phyloP scores from a whole-genome alignment of 148 eudicot genomes.

The Persicaria tinctoria region DNA sequence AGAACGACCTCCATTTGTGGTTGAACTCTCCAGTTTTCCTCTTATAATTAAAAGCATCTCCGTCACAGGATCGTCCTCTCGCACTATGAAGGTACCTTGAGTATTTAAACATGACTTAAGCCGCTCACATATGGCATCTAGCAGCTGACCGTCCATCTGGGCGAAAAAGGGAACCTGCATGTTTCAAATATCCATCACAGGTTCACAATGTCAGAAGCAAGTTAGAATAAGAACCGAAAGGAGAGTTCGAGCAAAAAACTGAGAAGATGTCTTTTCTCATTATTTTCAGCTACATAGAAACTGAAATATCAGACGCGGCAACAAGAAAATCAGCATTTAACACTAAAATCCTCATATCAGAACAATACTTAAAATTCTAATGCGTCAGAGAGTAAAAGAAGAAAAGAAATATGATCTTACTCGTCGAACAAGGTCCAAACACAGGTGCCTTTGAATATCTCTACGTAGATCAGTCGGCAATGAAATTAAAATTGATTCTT shows the following conservation, averaged over 20 bases:
- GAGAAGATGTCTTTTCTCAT: neutral
- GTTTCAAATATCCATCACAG: neutral
- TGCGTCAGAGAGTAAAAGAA: neutral
- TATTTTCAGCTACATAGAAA: neutral
- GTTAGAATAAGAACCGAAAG: neutral
- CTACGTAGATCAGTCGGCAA: slow-evolving; percentile 24
- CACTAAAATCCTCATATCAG: neutral
- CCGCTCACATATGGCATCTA: slow-evolving; percentile 82
- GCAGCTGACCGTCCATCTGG: slow-evolving; percentile 77
- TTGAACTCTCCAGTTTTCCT: slow-evolving; percentile 59
- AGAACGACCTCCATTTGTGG: slow-evolving; percentile 63
- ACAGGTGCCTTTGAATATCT: slow-evolving; percentile 22
- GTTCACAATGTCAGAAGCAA: neutral
- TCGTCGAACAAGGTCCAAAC: slow-evolving; percentile 18
- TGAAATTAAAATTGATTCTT: slow-evolving; percentile 19
- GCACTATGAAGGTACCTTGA: slow-evolving; percentile 55
- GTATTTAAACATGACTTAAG: slow-evolving; percentile 65
- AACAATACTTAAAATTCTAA: too few species aligned
- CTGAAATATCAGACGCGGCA: neutral
- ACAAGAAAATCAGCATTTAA: neutral
- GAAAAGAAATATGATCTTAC: slow-evolving; percentile 11
- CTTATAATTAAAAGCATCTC: slow-evolving; percentile 62
- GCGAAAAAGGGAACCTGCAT: slow-evolving; percentile 83
- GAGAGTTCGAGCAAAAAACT: neutral
- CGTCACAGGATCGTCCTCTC: slow-evolving; percentile 65